Conservation (phyloP, 805 yeast genomes). For the Nakazawaea laoshanensis region DNA sequence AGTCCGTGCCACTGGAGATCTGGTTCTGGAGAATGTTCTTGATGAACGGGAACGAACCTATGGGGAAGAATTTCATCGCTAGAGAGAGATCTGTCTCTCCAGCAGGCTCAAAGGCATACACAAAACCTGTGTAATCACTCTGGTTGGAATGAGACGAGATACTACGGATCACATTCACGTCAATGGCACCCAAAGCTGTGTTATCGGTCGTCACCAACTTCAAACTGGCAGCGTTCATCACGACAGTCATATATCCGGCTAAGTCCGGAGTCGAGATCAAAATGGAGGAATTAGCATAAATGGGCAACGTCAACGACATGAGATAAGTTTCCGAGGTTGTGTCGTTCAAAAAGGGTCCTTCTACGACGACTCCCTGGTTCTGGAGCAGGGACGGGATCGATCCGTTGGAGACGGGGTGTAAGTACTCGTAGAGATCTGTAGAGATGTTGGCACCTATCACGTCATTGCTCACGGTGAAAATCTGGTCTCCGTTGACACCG, state of each 20-base stretch:
- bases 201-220: constrained; percentile 30
- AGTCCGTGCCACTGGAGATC: constrained; percentile 31
- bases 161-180: constrained; percentile 19
- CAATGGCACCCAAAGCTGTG: constrained; percentile 27
- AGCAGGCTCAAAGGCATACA: constrained; percentile 33
- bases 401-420: constrained; percentile 42
- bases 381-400: constrained; percentile 35
- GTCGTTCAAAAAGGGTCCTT: constrained; percentile 57
- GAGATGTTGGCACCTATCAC: constrained; percentile 20
- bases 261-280: constrained; percentile 47
- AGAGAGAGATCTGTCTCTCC: constrained; percentile 18
- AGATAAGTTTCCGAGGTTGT: constrained; percentile 29
- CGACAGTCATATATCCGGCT: constrained; percentile 64
- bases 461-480: constrained; percentile 33
- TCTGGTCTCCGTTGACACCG: constrained; percentile 44
- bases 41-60: constrained; percentile 20
- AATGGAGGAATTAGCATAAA: constrained; percentile 67
- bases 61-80: constrained; percentile 12
- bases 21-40: constrained; percentile 23
- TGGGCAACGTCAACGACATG: constrained; percentile 72
- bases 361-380: constrained; percentile 36
- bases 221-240: constrained; percentile 37
- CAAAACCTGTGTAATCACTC: constrained; percentile 24
- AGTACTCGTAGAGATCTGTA: constrained; percentile 21
- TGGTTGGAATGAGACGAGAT: constrained; percentile 15